These are phyloP conservation scores for Curvularia eragrostidis DNA, from an alignment of 2,329 filamentous ascomycete genomes.

Conservation along the genomic window DNA sequence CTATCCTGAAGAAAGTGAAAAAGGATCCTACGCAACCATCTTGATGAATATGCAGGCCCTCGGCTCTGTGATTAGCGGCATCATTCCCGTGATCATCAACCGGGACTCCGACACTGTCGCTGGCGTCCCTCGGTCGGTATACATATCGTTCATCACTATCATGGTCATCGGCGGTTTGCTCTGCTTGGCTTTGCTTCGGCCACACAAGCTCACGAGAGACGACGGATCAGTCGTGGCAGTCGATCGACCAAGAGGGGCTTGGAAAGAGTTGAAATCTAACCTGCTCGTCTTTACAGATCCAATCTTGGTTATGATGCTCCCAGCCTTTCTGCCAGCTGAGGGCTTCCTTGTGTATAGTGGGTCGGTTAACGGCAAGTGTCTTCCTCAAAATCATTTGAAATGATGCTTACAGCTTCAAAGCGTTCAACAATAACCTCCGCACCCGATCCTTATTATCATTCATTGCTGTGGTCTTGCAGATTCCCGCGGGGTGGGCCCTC, in stretches of 20 bases:
- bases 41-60: conserved; percentile 43
- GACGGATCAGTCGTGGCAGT: conserved; percentile 40
- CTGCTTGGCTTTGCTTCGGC: conserved; percentile 34
- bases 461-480: conserved; percentile 39
- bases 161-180: conserved; percentile 39
- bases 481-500: conserved; percentile 41
- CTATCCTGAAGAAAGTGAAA: conserved; percentile 42
- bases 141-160: conserved; percentile 40
- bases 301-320: conserved; percentile 39
- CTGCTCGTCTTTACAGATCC: conserved; percentile 38
- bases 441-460: conserved; percentile 39
- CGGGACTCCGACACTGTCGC: conserved; percentile 36
- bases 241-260: conserved; percentile 32
- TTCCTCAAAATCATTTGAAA: not conserved
- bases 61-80: conserved; percentile 39
- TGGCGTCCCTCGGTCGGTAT: conserved; percentile 40
- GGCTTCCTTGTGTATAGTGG: conserved; percentile 42
- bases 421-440: conserved; percentile 40
- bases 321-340: conserved; percentile 39
- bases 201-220: conserved; percentile 39
- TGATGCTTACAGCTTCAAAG: conserved; percentile 12
- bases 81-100: conserved; percentile 44
- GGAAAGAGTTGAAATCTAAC: conserved; percentile 38
- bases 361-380: conserved; percentile 40
- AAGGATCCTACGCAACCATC: conserved; percentile 39